Evolutionary conservation across 225 moss, liverwort and hornwort species (phyloP).

Genomic region (Straminergon stramineum): DNA sequence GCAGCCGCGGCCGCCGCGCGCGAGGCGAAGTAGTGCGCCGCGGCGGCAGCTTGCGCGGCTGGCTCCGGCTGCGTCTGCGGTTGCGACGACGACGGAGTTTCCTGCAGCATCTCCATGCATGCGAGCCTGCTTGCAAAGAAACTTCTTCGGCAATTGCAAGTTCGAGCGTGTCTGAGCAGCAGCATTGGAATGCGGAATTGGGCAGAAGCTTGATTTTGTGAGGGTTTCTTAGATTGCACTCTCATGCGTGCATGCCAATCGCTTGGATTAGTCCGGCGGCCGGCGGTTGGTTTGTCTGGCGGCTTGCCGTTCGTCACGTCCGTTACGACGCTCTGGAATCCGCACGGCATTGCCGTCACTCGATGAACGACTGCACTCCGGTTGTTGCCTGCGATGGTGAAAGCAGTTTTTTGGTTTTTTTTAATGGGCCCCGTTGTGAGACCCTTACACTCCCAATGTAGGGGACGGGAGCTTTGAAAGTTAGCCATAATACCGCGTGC

Average conservation of each 20-base stretch:
- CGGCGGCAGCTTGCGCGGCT: constrained; percentile 4
- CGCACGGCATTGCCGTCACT: neutral
- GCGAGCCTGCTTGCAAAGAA: neutral
- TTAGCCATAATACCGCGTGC: neutral
- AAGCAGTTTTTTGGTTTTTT: too few relatives aligned
- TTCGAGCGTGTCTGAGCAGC: neutral
- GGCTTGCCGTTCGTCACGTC: neutral
- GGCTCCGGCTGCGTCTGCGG: neutral
- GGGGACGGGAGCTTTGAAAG: neutral
- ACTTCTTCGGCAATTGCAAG: neutral
- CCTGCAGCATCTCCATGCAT: neutral
- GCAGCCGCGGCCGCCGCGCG: constrained; percentile 2
- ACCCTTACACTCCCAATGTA: neutral
- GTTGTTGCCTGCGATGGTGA: too few relatives aligned
- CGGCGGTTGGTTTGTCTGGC: neutral
- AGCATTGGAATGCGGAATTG: neutral
- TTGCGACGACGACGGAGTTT: neutral
- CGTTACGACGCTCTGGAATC: neutral
- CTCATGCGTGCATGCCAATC: neutral
- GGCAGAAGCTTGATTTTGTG: neutral
- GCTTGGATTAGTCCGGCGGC: neutral
- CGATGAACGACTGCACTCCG: neutral
- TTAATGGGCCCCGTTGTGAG: neutral
- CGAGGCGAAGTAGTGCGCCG: constrained; percentile 7
- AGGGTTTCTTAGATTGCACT: neutral